Evolutionary conservation across 1,139 yeast species (phyloP).

Genomic region (Yamadazyma spencermartinsiae): DNA sequence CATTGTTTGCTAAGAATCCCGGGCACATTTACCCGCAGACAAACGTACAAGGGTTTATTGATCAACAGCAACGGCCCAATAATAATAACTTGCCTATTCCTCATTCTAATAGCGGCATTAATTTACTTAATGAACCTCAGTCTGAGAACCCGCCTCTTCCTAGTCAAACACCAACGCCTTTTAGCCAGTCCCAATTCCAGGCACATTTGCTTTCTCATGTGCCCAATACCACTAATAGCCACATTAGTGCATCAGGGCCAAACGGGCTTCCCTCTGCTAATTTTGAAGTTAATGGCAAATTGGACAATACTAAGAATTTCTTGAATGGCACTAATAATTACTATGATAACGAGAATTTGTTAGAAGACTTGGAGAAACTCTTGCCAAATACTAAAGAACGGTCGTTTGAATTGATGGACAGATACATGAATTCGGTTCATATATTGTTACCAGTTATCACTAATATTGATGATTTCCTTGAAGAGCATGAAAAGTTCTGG

Average conservation of each 20-base stretch:
- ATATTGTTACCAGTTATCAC: conserved; percentile 52
- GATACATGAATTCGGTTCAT: conserved; percentile 54
- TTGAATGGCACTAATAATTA: conserved; percentile 47
- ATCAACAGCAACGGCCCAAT: conserved; percentile 2
- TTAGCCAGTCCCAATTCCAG: conserved; percentile 1
- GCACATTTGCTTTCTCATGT: not conserved
- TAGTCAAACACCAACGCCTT: not conserved
- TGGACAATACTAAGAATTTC: conserved; percentile 41
- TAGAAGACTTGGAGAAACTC: conserved; percentile 34
- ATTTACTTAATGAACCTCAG: not conserved
- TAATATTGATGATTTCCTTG: conserved; percentile 42
- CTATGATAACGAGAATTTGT: conserved; percentile 38
- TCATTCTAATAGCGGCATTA: not conserved
- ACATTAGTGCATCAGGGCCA: conserved; percentile 8
- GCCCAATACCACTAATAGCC: not conserved
- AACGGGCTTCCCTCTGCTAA: conserved; percentile 28
- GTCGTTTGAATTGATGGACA: conserved; percentile 48
- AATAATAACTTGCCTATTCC: conserved; percentile 4
- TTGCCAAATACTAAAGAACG: conserved; percentile 43
- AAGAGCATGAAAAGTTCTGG: conserved; percentile 56
- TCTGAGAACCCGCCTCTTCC: not conserved
- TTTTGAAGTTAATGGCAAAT: conserved; percentile 22
- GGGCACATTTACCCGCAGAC: conserved; percentile 14
- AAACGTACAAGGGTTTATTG: conserved; percentile 7
- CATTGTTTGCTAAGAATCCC: conserved; percentile 21